Base-by-base conservation (phyloP, 768 basidiomycete species). In the Hygrophorus russula region DNA sequence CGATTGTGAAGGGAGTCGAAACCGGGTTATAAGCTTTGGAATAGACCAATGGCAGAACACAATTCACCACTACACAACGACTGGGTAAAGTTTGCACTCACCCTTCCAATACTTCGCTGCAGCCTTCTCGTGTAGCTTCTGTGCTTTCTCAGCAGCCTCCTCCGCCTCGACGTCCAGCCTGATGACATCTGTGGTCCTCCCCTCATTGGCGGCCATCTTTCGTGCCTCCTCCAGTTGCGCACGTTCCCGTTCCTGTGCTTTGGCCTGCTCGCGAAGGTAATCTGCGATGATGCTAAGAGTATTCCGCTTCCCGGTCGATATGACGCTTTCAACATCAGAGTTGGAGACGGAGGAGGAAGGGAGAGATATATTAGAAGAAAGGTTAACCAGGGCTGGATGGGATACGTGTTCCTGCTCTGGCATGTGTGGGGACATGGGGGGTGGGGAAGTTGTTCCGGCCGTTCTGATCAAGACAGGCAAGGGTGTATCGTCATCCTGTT, bases 81-180 rank as follows among this genome's bases (percentile, higher is more conserved):
- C 14, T 39, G 15, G 18, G 10, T 24, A 39, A n/a, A 24, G 28
- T 41, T 6, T 17, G 49, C 30, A 56, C 66, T 50, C 43, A 73
- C 73, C 67, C 35, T 58, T 61, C 48, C 62, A 70, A 46, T 66
- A 70, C 31, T 72, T 59, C 45, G 61, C 62, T 18, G 66, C 70
- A 15, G 74, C 74, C 27, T 65, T 65, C 41, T 58, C 59, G 52
- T 76, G 70, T 28, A 74, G 51, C 45, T 58, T 65, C 34, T 50
- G 56, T 4, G 58, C 62, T 42, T 53, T 55, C 14, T 54, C 55
- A 36, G 67, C 64, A 17, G 58, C 54, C 31, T 63, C 59, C 28
- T 62, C 53, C 2, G 70, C 60, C 39, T 68, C 58, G 9, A 62
- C 61, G 20, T 60, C 57, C 19, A 71, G 48, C 44, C 63, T 47